Conservation (phyloP, 192 early-diverging fungal genomes). For the Spinellus fusiger region DNA sequence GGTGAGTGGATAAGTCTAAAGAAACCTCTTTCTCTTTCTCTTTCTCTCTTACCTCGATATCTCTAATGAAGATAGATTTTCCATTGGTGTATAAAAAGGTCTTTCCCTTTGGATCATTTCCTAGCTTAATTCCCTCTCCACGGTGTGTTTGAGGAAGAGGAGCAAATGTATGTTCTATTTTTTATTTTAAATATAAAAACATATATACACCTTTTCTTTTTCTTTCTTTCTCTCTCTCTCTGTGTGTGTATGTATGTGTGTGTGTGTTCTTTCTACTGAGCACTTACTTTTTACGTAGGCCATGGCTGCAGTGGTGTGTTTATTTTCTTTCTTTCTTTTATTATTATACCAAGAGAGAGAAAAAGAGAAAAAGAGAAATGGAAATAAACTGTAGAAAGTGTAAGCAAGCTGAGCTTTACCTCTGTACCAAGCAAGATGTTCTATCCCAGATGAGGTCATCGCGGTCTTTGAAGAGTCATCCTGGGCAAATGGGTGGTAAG, state of each 20-base stretch:
- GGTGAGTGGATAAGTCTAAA: background rate
- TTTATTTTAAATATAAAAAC: background rate
- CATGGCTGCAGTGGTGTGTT: no score
- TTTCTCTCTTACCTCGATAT: constrained; percentile 54
- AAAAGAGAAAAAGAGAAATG: no score
- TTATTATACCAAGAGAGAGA: no score
- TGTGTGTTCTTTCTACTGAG: background rate
- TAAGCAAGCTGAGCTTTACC: background rate
- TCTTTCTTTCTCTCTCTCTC: background rate
- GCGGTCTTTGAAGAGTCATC: background rate
- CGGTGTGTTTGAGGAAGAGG: constrained; percentile 72
- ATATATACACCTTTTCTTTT: background rate
- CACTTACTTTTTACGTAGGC: background rate
- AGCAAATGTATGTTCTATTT: constrained; percentile 58
- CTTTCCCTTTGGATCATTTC: constrained; percentile 77
- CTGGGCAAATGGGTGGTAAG: no score
- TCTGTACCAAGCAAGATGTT: background rate
- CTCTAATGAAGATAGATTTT: constrained; percentile 79
- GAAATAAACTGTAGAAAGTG: background rate
- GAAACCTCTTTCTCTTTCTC: background rate
- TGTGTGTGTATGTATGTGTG: background rate
- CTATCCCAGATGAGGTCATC: background rate
- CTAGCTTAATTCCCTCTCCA: constrained; percentile 75
- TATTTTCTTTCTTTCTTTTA: no score
- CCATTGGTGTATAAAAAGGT: constrained; percentile 89